Evolutionary conservation across 2,329 filamentous ascomycete genomes (phyloP).

Genomic region (Truncatella angustata): DNA sequence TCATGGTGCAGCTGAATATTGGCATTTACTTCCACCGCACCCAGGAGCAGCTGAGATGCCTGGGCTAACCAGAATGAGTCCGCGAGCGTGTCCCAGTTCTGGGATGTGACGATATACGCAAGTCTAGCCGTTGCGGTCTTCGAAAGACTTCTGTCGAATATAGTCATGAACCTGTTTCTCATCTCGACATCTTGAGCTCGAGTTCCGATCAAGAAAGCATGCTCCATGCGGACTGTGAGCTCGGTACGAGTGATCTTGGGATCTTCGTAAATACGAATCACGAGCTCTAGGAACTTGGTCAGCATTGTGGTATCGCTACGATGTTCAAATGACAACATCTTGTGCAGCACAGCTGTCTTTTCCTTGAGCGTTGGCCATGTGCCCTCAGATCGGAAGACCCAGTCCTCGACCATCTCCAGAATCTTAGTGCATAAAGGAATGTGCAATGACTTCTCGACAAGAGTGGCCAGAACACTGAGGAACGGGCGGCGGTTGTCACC

Average conservation of each 20-base stretch:
- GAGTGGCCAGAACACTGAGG: conserved; percentile 87
- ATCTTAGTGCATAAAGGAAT: conserved; percentile 88
- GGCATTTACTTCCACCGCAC: conserved; percentile 83
- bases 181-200: conserved; percentile 92
- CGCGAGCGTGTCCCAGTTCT: conserved; percentile 94
- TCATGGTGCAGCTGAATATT: conserved; percentile 75
- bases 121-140: conserved; percentile 86
- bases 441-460: conserved; percentile 93
- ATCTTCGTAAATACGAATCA: conserved; percentile 97
- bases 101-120: conserved; percentile 82
- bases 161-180: conserved; percentile 93
- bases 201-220: conserved; percentile 95
- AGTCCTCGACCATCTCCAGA: conserved; percentile 86
- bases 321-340: conserved; percentile 95
- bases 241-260: conserved; percentile 93
- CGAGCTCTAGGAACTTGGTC: conserved; percentile 89
- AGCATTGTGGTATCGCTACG: conserved; percentile 80
- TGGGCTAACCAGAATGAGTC: conserved; percentile 98
- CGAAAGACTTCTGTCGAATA: conserved; percentile 94
- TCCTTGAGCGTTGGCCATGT: conserved; percentile 97
- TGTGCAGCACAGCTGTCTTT: conserved; percentile 97
- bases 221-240: conserved; percentile 94
- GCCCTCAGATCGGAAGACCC: conserved; percentile 94
- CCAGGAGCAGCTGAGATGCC: conserved; percentile 88
- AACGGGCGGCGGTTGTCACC: conserved; percentile 91